Evolutionary conservation across 148 eudicot species (phyloP), one percentile per base, ranked within the genome.

Genomic region (Pouteria glomerata): DNA sequence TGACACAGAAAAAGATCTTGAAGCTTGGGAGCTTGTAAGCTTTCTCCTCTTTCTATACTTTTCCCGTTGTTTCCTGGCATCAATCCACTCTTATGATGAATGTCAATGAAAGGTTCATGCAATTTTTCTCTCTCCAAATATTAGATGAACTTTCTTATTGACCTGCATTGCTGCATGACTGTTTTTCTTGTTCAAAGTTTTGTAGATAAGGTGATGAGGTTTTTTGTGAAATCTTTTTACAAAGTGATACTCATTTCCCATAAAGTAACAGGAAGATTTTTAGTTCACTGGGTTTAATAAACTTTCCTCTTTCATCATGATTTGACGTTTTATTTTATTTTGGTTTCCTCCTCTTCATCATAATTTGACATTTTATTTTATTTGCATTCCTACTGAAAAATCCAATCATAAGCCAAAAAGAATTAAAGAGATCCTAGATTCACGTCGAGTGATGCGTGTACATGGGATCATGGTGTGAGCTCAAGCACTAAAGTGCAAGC

Each of bases 1-100:
- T 72, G 67, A 72, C 57, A 78, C 75, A 21, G 64, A 66, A 30
- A 80, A 80, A 74, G 65, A 71, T 52, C 33, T 91, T 73, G 93
- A 91, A 81, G 91, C 96, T 29, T 94, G 97, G 98, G 96, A 91
- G 75, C 88, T 94, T 60, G 98, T 91, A 83, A 57, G 85, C 76
- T 70, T 66, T 64, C 65, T 24, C 57, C 51, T 44, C 76, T 37
- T 35, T 34, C 13, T 47, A 41, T 63, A 35, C 30, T 8, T 41
- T 44, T 69, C 0, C 15, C 8, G 23, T 37, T 1, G 24, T 62
- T 41, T 63, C 29, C 23, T 24, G 10, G 33, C 57, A 44, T 60
- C 50, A 10, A 24, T 58, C 57, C 15, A 39, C 61, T n/a, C 52
- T 57, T 29, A 11, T 69, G n/a, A 8, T 76, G 12, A 16, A 48